Conservation (phyloP, 192 early-diverging fungal species). For the Umbelopsis isabellina region DNA sequence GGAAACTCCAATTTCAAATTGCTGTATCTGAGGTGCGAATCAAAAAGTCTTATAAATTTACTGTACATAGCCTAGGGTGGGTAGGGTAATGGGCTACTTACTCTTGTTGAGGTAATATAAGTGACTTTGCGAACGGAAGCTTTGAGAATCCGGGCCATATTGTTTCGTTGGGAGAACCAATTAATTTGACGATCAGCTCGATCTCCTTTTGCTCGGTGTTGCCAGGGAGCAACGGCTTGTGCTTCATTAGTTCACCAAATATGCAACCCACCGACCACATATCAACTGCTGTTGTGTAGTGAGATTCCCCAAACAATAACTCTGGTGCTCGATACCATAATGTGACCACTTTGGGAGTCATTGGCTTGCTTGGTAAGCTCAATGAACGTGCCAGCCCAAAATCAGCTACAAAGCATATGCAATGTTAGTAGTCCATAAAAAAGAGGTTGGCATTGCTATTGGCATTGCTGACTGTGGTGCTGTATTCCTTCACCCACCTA, state of each 20-base stretch:
- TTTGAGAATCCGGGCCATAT: constrained; percentile 80
- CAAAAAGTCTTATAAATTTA: not conserved
- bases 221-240: constrained; percentile 81
- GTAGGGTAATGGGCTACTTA: constrained; percentile 18
- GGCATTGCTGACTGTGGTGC: not conserved
- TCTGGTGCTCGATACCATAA: constrained; percentile 89
- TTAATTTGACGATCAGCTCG: constrained; percentile 67
- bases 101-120: constrained; percentile 64
- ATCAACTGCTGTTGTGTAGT: constrained; percentile 76
- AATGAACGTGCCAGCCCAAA: constrained; percentile 79
- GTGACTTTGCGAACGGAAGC: constrained; percentile 61
- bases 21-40: constrained; percentile 46
- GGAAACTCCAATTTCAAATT: constrained; percentile 61
- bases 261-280: constrained; percentile 87
- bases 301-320: constrained; percentile 71
- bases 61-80: not conserved
- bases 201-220: constrained; percentile 79
- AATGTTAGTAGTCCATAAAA: not conserved
- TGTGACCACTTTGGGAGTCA: constrained; percentile 86
- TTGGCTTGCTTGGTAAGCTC: constrained; percentile 59
- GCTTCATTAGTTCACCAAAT: constrained; percentile 79
- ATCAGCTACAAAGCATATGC: constrained; percentile 53
- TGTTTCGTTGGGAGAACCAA: constrained; percentile 74
- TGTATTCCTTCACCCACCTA: constrained; percentile 46
- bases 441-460: not conserved